phyloP scores from a whole-genome alignment of 805 yeast genomes.

The Kregervanrija delftensis region DNA sequence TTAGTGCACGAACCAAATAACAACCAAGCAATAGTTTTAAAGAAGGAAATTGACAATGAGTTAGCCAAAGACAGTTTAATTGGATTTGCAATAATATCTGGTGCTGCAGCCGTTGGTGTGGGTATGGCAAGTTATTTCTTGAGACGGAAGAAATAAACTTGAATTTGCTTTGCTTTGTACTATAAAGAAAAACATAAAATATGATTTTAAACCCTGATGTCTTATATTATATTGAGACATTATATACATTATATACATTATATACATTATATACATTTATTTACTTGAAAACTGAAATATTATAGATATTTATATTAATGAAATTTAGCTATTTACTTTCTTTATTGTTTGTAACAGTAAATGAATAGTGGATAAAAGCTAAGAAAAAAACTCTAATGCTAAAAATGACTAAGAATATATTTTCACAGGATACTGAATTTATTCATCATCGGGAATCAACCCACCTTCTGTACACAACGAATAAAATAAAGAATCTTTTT shows the following conservation, averaged over 20 bases:
- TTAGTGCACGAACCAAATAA: constrained; percentile 79
- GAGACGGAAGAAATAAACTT: constrained; percentile 2
- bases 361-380: constrained; percentile 2
- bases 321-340: no score
- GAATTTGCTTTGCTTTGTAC: no score
- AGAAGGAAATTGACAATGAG: constrained; percentile 73
- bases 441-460: constrained; percentile 16
- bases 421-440: neutral
- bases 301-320: no score
- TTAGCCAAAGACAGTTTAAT: constrained; percentile 82
- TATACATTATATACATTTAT: no score
- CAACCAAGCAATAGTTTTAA: constrained; percentile 64
- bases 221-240: no score
- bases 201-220: no score
- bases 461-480: constrained; percentile 82
- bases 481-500: constrained; percentile 66
- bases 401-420: neutral
- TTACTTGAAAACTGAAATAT: no score
- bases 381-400: neutral
- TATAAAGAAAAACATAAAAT: no score
- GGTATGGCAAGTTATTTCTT: constrained; percentile 28
- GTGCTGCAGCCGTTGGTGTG: constrained; percentile 78
- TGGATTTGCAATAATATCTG: constrained; percentile 84
- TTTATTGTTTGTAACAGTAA: no score
- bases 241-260: no score